phyloP scores from a whole-genome alignment of 805 yeast genomes.

The Kazachstania bromeliacearum region DNA sequence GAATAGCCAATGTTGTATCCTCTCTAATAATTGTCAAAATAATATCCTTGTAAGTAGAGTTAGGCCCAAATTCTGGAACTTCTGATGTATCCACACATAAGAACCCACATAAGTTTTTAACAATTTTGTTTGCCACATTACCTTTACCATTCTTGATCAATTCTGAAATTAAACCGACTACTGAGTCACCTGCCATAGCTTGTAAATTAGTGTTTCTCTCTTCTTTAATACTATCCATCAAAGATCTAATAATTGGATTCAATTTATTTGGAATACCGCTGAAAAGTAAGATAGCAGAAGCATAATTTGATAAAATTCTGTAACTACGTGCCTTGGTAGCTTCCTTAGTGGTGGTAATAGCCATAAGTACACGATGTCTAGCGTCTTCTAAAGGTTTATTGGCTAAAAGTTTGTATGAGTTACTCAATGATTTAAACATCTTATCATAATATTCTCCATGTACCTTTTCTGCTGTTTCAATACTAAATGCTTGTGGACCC shows the following conservation, averaged over 20 bases:
- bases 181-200: conserved; percentile 55
- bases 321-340: conserved; percentile 42
- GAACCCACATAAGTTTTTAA: conserved; percentile 85
- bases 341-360: conserved; percentile 59
- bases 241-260: conserved; percentile 76
- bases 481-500: conserved; percentile 84
- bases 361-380: conserved; percentile 51
- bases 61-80: conserved; percentile 82
- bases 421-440: conserved; percentile 49
- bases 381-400: conserved; percentile 72
- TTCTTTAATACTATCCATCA: conserved; percentile 85
- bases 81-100: conserved; percentile 92
- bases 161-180: conserved; percentile 53
- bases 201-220: conserved; percentile 66
- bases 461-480: conserved; percentile 67
- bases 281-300: conserved; percentile 60
- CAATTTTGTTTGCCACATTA: conserved; percentile 80
- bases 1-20: conserved; percentile 54
- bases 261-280: conserved; percentile 72
- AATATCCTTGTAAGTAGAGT: conserved; percentile 40
- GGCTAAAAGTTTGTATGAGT: conserved; percentile 62
- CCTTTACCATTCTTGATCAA: conserved; percentile 48
- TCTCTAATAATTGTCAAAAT: conserved; percentile 75
- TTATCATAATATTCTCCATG: conserved; percentile 57
- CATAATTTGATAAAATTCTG: conserved; percentile 62